phyloP scores from a whole-genome alignment of 2,329 filamentous ascomycete species.

The Aspergillus sp. region DNA sequence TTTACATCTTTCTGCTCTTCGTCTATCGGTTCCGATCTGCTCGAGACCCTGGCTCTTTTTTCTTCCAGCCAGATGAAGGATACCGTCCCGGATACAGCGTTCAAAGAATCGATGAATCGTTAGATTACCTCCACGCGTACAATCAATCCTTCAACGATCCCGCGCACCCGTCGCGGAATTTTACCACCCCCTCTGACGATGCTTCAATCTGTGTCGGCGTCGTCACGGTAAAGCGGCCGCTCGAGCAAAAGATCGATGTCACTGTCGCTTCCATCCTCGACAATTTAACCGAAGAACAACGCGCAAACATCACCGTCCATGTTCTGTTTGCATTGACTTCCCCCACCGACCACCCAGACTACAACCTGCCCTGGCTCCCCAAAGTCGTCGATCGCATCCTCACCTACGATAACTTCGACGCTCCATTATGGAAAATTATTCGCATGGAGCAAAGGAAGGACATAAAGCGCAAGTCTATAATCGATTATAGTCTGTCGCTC shows the following conservation, averaged over 20 bases:
- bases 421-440: conserved; percentile 9
- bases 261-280: conserved; percentile 47
- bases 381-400: conserved; percentile 43
- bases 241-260: conserved; percentile 41
- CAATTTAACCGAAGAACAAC: conserved; percentile 41
- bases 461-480: conserved; percentile 41
- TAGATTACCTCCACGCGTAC: conserved; percentile 16
- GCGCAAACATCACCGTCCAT: conserved; percentile 42
- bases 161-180: not conserved
- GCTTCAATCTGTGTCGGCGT: conserved; percentile 44
- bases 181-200: conserved; percentile 4
- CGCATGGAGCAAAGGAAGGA: conserved; percentile 19
- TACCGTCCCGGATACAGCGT: conserved; percentile 25
- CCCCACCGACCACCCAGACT: conserved; percentile 43
- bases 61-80: conserved; percentile 23
- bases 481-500: conserved; percentile 47
- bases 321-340: conserved; percentile 47
- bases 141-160: conserved; percentile 14
- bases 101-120: conserved; percentile 20
- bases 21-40: conserved; percentile 20
- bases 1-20: conserved; percentile 22
- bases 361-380: conserved; percentile 43
- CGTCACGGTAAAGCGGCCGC: conserved; percentile 43
- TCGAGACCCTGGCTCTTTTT: conserved; percentile 24
- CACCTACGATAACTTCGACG: conserved; percentile 37